Base-by-base conservation (phyloP, 176 grass and related monocot species). In the Pharus latifolius region DNA sequence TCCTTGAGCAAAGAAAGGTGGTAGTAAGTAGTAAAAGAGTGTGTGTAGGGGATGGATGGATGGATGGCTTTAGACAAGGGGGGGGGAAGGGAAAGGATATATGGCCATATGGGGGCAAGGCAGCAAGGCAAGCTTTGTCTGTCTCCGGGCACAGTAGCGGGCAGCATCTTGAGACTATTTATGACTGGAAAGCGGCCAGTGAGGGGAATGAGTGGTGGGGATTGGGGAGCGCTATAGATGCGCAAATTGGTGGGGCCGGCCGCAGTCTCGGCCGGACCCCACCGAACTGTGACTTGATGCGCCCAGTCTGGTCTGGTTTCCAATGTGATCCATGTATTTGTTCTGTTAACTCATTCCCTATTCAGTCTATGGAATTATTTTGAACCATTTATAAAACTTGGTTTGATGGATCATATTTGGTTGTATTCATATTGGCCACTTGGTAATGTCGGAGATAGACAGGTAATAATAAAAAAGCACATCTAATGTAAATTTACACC, bases 1-100 rank as follows among this genome's bases (percentile, higher is more conserved):
- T 76, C 83, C 77, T 56, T 63, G 70, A 85, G 77, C 77, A 62
- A 46, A 37, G 76, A 76, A 85, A 85, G 75, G 52, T 61, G 16
- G 61, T n/a, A n/a, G 69, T 25, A 17, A 54, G 54, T 4, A 18
- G 61, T 53, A 66, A 17, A 65, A 47, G 56, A 25, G 44, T 23
- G 23, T 48, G 75, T 47, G 56, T 49, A 55, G 46, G 45, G 8
- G 26, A 17, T 6, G 70, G 35, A 50, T n/a, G 24, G 70, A 13
- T 56, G 40, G 49, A 73, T 60, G 63, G 57, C 47, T 11, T 15
- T 35, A 69, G 69, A 49, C 50, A 58, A 66, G 41, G 43, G 15
- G 20, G 3, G 12, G 10, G 35, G 63, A 44, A 31, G 74, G 60
- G 27, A n/a, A n/a, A n/a, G n/a, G n/a, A n/a, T n/a, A n/a, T n/a